A percentile compares a stretch with the other conserved stretches of the same genome.
phyloP scores from a whole-genome alignment of 495 filamentous ascomycete genomes.

The Penicillium desertorum region DNA sequence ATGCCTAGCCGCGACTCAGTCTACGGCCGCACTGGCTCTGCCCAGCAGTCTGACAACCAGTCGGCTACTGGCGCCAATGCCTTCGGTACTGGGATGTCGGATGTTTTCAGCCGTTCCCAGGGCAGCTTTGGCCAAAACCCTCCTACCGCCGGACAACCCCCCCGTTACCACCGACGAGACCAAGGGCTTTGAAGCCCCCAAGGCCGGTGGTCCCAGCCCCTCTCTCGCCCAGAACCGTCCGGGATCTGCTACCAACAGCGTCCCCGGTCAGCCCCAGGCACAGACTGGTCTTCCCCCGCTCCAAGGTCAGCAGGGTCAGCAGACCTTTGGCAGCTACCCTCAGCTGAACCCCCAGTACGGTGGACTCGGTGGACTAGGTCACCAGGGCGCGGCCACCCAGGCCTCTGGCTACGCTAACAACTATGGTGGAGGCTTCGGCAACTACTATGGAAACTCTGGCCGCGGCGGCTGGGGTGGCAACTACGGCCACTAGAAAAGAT shows the following conservation, averaged over 20 bases:
- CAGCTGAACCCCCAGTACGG: conserved; percentile 74
- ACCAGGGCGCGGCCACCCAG: conserved; percentile 58
- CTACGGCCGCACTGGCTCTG: conserved; percentile 73
- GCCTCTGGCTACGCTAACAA: conserved; percentile 57
- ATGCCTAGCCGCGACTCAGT: conserved; percentile 69
- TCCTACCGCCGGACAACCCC: conserved; percentile 61
- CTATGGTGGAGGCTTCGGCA: conserved; percentile 62
- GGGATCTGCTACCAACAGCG: conserved; percentile 78
- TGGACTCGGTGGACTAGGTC: conserved; percentile 67
- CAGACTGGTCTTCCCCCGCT: conserved; percentile 69
- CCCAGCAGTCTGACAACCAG: conserved; percentile 68
- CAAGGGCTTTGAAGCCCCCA: conserved; percentile 75
- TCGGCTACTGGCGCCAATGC: conserved; percentile 57
- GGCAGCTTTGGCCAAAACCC: conserved; percentile 69
- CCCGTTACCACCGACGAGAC: conserved; percentile 64
- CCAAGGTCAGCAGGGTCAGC: conserved; percentile 66
- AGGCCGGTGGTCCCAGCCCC: conserved; percentile 77
- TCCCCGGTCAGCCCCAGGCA: conserved; percentile 58
- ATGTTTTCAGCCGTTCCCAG: conserved; percentile 71
- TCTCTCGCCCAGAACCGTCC: conserved; percentile 77
- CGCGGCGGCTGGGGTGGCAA: conserved; percentile 19
- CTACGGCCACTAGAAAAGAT: conserved; percentile 17
- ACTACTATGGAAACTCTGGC: conserved; percentile 59
- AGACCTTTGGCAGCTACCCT: conserved; percentile 73
- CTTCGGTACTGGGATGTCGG: conserved; percentile 69